phyloP scores from a whole-genome alignment of 352 stramenopile genomes.

The Globisporangium spinosum region DNA sequence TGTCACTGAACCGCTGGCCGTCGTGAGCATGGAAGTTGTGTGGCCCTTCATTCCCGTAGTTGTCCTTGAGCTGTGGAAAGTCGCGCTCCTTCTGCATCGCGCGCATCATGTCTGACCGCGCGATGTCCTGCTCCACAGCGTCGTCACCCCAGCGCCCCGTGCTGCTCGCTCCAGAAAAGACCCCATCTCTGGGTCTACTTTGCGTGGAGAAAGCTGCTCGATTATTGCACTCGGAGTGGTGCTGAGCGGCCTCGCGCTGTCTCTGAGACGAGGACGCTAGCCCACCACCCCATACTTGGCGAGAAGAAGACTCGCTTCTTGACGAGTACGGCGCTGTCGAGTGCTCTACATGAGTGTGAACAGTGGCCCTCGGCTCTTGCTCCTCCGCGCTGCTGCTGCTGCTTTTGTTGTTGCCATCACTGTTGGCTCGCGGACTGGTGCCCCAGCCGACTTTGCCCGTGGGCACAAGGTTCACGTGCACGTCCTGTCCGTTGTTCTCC shows the following conservation, averaged over 20 bases:
- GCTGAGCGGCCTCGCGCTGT: not conserved
- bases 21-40: constrained; percentile 14
- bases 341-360: not conserved
- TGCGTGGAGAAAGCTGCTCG: not conserved
- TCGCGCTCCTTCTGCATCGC: constrained; percentile 30
- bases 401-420: not conserved
- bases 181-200: not conserved
- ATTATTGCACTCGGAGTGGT: too few relatives aligned
- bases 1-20: constrained; percentile 9
- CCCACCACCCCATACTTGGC: not conserved
- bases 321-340: not conserved
- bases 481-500: constrained; percentile 46
- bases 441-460: constrained; percentile 37
- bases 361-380: not conserved
- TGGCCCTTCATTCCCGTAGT: not conserved
- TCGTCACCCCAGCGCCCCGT: constrained; percentile 71
- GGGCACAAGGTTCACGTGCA: constrained; percentile 36
- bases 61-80: constrained; percentile 40
- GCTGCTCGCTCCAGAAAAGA: not conserved
- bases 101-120: constrained; percentile 25
- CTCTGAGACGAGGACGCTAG: not conserved
- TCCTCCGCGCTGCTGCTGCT: not conserved
- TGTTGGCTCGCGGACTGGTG: constrained; percentile 6
- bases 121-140: constrained; percentile 64
- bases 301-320: not conserved